Evolutionary conservation across 352 stramenopile species (phyloP), one percentile per base, ranked within the genome.

Genomic region (Globisporangium carolinianum): DNA sequence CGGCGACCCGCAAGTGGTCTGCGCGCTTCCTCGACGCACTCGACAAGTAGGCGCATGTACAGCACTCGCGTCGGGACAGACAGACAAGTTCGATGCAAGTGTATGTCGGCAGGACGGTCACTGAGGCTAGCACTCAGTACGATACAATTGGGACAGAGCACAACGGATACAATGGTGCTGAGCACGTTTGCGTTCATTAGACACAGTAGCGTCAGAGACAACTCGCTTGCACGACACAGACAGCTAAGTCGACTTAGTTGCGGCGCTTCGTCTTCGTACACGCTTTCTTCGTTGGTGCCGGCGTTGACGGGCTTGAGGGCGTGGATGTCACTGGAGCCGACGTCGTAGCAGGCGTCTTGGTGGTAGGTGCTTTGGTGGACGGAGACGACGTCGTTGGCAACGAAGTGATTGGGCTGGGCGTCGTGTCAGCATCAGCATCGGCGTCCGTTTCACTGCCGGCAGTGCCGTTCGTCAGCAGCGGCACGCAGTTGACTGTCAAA

Each of bases 1-100:
- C 59, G 42, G 73, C 73, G 17, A 72, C 74, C 35, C 75, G 75
- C 56, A 71, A 82, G 50, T 85, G 75, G 78, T 60, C 70, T 2
- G 61, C 58, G 11, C 51, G 62, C 2, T 72, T 71, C 32, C 8
- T 78, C 5, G 49, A 71, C 5, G 60, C 60, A 12, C 61, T 72
- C 36, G 72, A 74, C 49, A 58, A 73, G 50, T 63, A 17, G 14
- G 24, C 24, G 24, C 24, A 24, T 24, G 24, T 24, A 24, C 24
- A 24, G 24, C 24, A 24, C 24, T 24, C 24, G 2, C 24, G 24
- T 24, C 24, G 24, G 24, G 24, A 24, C 24, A 24, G 24, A 24
- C 24, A 24, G 24, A 24, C 24, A 24, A 24, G 24, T 24, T 24
- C 24, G 24, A 24, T 24, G 24, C 24, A 24, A 24, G 24, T 24